Evolutionary conservation across 2,329 filamentous ascomycete species (phyloP).

Genomic region (Daldinia sp.): DNA sequence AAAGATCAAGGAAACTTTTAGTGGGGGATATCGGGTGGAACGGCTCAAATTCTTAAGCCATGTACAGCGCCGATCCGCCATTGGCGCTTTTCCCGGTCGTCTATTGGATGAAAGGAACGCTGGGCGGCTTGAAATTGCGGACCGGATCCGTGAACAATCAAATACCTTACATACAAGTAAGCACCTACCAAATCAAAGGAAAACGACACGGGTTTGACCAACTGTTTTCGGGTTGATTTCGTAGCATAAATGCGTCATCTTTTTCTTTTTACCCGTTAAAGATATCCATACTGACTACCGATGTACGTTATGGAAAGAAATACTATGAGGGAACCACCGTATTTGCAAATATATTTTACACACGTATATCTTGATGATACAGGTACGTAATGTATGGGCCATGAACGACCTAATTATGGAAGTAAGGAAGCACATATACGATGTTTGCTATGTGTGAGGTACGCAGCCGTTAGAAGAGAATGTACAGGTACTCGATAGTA

Average conservation of each 20-base stretch:
- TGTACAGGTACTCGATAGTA: too few relatives aligned
- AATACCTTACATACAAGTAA: too few relatives aligned
- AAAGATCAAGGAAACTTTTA: background rate
- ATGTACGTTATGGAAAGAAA: too few relatives aligned
- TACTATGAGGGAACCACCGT: background rate
- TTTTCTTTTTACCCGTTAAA: background rate
- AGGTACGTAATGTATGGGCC: too few relatives aligned
- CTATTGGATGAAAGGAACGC: constrained; percentile 17
- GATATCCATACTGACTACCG: background rate
- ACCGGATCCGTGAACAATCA: constrained; percentile 14
- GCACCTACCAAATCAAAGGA: background rate
- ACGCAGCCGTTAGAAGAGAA: too few relatives aligned
- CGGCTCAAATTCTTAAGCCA: constrained; percentile 11
- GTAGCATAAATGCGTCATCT: constrained; percentile 28
- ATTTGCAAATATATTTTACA: background rate
- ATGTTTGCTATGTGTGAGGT: too few relatives aligned
- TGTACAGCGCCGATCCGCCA: constrained; percentile 12
- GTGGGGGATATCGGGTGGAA: constrained; percentile 20
- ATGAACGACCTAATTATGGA: too few relatives aligned
- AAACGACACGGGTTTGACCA: background rate
- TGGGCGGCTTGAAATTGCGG: constrained; percentile 21
- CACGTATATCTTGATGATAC: too few relatives aligned
- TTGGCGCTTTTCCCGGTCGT: constrained; percentile 8
- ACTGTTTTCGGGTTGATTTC: constrained; percentile 19
- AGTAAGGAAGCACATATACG: too few relatives aligned